Evolutionary conservation across 306 rosid genomes (phyloP).

Genomic region (Prinsepia uniflora): DNA sequence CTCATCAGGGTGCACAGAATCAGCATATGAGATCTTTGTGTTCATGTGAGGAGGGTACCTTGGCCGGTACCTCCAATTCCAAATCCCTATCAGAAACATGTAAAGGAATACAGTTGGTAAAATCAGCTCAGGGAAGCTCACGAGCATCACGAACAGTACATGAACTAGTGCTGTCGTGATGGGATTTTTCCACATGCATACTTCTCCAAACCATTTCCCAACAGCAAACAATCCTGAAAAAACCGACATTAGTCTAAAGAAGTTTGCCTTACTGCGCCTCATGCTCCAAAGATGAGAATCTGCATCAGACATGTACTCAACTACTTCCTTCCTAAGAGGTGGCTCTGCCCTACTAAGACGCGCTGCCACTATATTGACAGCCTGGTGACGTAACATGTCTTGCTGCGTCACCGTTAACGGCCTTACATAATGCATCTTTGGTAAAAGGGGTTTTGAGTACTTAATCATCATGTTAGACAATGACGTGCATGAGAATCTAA

Average conservation of each 20-base stretch:
- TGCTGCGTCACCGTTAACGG: constrained; percentile 73
- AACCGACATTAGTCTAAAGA: constrained; percentile 53
- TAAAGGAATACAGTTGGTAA: constrained; percentile 81
- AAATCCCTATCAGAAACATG: constrained; percentile 82
- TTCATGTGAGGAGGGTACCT: constrained; percentile 85
- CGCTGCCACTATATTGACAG: constrained; percentile 63
- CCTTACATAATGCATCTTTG: constrained; percentile 80
- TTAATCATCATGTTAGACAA: constrained; percentile 43
- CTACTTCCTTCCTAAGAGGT: constrained; percentile 73
- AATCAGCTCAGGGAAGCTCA: constrained; percentile 75
- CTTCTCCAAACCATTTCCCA: constrained; percentile 74
- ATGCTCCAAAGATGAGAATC: constrained; percentile 89
- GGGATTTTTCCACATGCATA: constrained; percentile 64
- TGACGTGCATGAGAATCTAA: constrained; percentile 74
- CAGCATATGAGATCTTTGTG: constrained; percentile 64
- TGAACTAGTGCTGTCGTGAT: constrained; percentile 77
- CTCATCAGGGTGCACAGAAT: constrained; percentile 54
- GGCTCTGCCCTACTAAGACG: constrained; percentile 81
- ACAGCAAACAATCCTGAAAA: constrained; percentile 45
- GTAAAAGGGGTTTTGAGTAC: constrained; percentile 75
- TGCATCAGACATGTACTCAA: constrained; percentile 79
- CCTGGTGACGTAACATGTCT: constrained; percentile 62
- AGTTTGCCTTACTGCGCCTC: constrained; percentile 96
- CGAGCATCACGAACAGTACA: constrained; percentile 71
- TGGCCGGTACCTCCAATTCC: constrained; percentile 77